phyloP scores from a whole-genome alignment of 805 yeast genomes.

The Saccharomycopsis malanga region DNA sequence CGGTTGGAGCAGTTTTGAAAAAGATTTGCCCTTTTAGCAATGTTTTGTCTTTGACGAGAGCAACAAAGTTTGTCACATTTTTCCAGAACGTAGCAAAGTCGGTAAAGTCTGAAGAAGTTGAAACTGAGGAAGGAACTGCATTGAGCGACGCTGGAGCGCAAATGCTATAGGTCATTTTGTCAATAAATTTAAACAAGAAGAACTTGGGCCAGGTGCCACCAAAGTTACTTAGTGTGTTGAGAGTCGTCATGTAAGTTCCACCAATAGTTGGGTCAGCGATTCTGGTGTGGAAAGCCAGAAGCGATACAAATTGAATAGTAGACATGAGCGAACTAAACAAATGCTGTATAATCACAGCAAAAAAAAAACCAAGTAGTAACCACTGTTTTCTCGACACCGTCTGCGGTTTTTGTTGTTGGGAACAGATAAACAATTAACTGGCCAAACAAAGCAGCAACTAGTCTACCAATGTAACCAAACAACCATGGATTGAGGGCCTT shows the following conservation, averaged over 20 bases:
- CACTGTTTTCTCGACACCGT: conserved; percentile 28
- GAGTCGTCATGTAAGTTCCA: conserved; percentile 95
- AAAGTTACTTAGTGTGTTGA: conserved; percentile 83
- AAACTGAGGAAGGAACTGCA: conserved; percentile 10
- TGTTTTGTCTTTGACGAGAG: neutral
- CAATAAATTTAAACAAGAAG: conserved; percentile 74
- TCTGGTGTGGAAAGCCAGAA: conserved; percentile 90
- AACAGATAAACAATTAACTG: conserved; percentile 64
- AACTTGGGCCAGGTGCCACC: conserved; percentile 98
- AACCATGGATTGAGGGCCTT: conserved; percentile 83
- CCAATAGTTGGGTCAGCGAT: conserved; percentile 95
- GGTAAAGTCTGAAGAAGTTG: conserved; percentile 15
- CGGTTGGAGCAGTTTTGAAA: conserved; percentile 4
- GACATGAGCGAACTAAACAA: conserved; percentile 84
- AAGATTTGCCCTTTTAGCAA: neutral
- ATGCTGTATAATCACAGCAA: conserved; percentile 75
- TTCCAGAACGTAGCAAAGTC: conserved; percentile 8
- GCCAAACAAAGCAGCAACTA: conserved; percentile 68
- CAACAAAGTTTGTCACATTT: conserved; percentile 6
- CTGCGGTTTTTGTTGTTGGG: conserved; percentile 41
- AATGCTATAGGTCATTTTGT: conserved; percentile 58
- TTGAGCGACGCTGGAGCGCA: conserved; percentile 38
- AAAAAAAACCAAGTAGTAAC: conserved; percentile 49
- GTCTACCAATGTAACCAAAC: conserved; percentile 75
- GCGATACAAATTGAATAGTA: conserved; percentile 90